Evolutionary conservation across 202 grass and related monocot genomes (phyloP), one percentile per base, ranked within the genome.

Genomic region (Saccharum hybrid): DNA sequence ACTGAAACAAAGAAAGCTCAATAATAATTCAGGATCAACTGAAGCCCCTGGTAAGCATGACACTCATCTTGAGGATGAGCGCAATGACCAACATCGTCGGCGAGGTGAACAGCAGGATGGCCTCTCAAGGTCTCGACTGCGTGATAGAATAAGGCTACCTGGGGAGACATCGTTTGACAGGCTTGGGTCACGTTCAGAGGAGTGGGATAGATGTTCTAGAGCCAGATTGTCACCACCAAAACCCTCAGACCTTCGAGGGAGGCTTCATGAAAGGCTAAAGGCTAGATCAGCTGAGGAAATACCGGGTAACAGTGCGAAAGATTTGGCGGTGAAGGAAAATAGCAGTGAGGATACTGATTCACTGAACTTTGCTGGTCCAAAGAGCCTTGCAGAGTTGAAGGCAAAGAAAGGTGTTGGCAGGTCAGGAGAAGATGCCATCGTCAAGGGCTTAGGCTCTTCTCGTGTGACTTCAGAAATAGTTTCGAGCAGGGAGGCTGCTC

Each of bases 381-480:
- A 90, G 86, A 92, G 87, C 74, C 89, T 94, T 68, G 92, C 90
- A 39, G 92, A 94, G 90, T 61, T 94, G 76, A 94, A 83, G 81
- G 82, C 85, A 71, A 80, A 84, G 45, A 93, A 90, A 22, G 68
- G 68, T 81, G 67, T 33, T 19, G 66, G 70, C 64, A 76, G 64
- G 23, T 80, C 70, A 26, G 67, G 60, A 59, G 78, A 82, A 63
- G 28, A 82, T 74, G 33, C 68, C 54, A 6, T 60, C 22, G 3
- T 66, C 62, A 85, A 82, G 68, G 78, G 38, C 51, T 49, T 39
- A 33, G 46, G 41, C 64, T 69, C 54, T 59, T 54, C 21, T 77
- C 69, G 65, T 14, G 40, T 79, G 74, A 86, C 69, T 59, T 74
- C 86, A 4, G 74, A 68, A 87, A 87, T 89, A 77, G 45, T 75